These are phyloP conservation scores for Neurospora pannonica DNA, from an alignment of 495 filamentous ascomycete genomes.

Conservation along the genomic window DNA sequence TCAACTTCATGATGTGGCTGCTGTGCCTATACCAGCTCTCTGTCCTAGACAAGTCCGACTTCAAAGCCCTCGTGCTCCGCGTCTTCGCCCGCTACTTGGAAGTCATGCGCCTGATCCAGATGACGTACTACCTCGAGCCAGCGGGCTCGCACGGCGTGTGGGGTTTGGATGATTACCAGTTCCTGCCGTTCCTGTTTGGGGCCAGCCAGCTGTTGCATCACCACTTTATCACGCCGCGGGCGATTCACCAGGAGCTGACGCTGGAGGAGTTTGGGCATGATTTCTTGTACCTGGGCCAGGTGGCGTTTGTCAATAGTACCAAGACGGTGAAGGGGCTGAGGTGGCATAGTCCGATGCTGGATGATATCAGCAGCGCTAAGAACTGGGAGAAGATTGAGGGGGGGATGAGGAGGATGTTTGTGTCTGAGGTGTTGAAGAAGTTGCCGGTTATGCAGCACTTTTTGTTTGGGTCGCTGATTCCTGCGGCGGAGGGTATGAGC, in stretches of 20 bases:
- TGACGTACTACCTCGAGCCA: constrained; percentile 88
- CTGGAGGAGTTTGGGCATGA: constrained; percentile 78
- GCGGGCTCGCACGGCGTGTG: constrained; percentile 93
- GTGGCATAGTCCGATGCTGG: constrained; percentile 97
- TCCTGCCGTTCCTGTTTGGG: constrained; percentile 91
- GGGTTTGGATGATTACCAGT: constrained; percentile 97
- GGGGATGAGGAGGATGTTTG: constrained; percentile 95
- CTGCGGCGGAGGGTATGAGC: constrained; percentile 74
- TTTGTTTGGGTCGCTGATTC: constrained; percentile 75
- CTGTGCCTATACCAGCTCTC: constrained; percentile 79
- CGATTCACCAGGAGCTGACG: constrained; percentile 75
- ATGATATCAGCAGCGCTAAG: constrained; percentile 90
- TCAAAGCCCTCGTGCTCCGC: constrained; percentile 60
- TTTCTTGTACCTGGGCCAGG: constrained; percentile 84
- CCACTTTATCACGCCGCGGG: constrained; percentile 73
- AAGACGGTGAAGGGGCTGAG: constrained; percentile 93
- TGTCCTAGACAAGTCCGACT: constrained; percentile 53
- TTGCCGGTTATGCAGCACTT: constrained; percentile 98
- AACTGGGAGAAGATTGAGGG: constrained; percentile 87
- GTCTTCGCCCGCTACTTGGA: constrained; percentile 75
- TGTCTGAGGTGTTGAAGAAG: constrained; percentile 85
- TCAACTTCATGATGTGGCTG: constrained; percentile 93
- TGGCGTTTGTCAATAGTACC: constrained; percentile 86
- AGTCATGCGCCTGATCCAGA: constrained; percentile 74
- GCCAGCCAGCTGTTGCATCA: constrained; percentile 83